phyloP scores from a whole-genome alignment of 345 rosid species.

The Aethionema arabicum region DNA sequence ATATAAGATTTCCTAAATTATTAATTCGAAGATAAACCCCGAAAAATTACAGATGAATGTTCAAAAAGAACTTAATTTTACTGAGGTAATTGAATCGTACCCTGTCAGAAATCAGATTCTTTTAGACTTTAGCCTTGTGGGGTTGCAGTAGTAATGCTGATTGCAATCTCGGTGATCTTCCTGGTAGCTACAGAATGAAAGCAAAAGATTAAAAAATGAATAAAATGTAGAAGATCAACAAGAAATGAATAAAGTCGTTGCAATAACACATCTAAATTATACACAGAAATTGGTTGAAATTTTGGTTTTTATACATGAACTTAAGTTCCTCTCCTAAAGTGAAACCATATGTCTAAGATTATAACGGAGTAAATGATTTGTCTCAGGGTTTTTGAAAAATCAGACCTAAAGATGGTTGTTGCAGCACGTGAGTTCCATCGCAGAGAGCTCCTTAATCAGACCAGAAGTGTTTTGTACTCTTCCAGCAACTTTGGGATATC shows the following conservation, averaged over 20 bases:
- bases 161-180: constrained; percentile 18
- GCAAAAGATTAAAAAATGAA: constrained; percentile 58
- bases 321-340: not conserved
- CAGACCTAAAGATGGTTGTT: constrained; percentile 10
- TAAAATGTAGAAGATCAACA: constrained; percentile 69
- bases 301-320: not conserved
- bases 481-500: constrained; percentile 75
- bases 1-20: too few species aligned
- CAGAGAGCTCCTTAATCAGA: constrained; percentile 32
- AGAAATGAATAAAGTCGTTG: too few species aligned
- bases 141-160: constrained; percentile 7
- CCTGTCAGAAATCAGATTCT: constrained; percentile 18
- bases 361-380: not conserved
- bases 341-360: not conserved
- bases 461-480: constrained; percentile 61
- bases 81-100: constrained; percentile 41
- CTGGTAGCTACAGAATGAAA: constrained; percentile 56
- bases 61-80: not conserved
- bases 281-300: not conserved
- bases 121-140: constrained; percentile 13
- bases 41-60: too few species aligned
- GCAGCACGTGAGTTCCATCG: constrained; percentile 10
- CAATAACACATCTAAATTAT: constrained; percentile 12
- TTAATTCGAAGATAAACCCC: too few species aligned
- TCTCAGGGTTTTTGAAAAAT: constrained; percentile 1